Conservation (phyloP, 106 monocot genomes). For the Dioscorea zingiberensis region DNA sequence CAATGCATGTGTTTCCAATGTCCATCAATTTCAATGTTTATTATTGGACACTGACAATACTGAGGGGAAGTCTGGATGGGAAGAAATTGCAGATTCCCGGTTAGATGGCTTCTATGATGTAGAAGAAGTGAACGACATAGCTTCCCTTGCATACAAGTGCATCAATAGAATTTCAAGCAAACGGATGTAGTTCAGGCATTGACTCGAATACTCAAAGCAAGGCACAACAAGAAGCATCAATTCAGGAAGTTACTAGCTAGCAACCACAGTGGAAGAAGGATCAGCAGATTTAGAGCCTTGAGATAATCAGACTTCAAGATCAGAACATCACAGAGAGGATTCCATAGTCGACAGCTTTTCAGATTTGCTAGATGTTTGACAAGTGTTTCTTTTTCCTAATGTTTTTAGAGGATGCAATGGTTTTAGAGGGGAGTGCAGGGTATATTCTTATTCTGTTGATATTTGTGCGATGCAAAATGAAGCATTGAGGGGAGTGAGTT, state of each 20-base stretch:
- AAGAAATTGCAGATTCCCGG: conserved; percentile 67
- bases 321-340: conserved; percentile 41
- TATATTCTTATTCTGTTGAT: conserved; percentile 7
- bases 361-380: conserved; percentile 51
- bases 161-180: conserved; percentile 42
- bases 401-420: not conserved
- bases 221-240: conserved; percentile 24
- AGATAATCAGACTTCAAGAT: conserved; percentile 7
- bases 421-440: not conserved
- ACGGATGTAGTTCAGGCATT: conserved; percentile 69
- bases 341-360: conserved; percentile 49
- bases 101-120: conserved; percentile 45
- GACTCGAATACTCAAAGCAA: conserved; percentile 22
- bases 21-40: no score
- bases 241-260: conserved; percentile 11
- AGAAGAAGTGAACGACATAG: conserved; percentile 54
- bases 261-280: conserved; percentile 25
- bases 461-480: conserved; percentile 13
- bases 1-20: no score
- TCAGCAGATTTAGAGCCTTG: conserved; percentile 17
- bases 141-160: conserved; percentile 68
- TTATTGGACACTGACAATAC: conserved; percentile 15
- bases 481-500: not conserved
- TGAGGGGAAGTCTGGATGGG: conserved; percentile 69
- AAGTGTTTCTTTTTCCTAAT: not conserved